Percentiles rank a stretch among this genome's conserved stretches.
These are phyloP conservation scores for Telopea speciosissima DNA, from an alignment of 177 flowering plant species.

Conservation along the genomic window DNA sequence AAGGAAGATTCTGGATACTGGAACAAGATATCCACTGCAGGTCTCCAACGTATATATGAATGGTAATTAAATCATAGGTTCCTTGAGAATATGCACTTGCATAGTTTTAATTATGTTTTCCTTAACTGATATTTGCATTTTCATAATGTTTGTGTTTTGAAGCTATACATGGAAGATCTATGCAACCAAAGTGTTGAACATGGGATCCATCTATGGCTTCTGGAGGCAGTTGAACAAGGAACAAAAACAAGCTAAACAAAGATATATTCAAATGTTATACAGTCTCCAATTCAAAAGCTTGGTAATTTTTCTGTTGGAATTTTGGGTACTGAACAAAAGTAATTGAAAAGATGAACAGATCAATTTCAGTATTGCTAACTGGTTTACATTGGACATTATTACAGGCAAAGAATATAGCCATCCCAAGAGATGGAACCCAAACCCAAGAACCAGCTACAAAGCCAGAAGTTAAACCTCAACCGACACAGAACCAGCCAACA, in stretches of 20 bases:
- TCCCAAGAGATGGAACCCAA: constrained; percentile 24
- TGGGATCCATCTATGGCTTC: constrained; percentile 73
- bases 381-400: background rate
- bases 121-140: background rate
- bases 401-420: constrained; percentile 44
- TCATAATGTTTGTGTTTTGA: constrained; percentile 12
- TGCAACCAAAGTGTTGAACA: constrained; percentile 69
- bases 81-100: background rate
- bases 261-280: constrained; percentile 75
- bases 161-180: constrained; percentile 98
- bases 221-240: constrained; percentile 78
- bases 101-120: background rate
- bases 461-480: constrained; percentile 16
- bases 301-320: constrained; percentile 33
- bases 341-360: too few relatives aligned
- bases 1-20: constrained; percentile 46
- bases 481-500: constrained; percentile 12
- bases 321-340: background rate
- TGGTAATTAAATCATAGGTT: constrained; percentile 33
- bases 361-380: background rate
- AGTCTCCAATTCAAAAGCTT: constrained; percentile 62
- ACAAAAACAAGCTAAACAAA: constrained; percentile 59
- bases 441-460: constrained; percentile 9
- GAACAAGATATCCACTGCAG: constrained; percentile 50
- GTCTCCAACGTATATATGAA: constrained; percentile 62